Base-by-base conservation (phyloP, 345 rosid genomes). In the Eucalyptus polyanthemos region DNA sequence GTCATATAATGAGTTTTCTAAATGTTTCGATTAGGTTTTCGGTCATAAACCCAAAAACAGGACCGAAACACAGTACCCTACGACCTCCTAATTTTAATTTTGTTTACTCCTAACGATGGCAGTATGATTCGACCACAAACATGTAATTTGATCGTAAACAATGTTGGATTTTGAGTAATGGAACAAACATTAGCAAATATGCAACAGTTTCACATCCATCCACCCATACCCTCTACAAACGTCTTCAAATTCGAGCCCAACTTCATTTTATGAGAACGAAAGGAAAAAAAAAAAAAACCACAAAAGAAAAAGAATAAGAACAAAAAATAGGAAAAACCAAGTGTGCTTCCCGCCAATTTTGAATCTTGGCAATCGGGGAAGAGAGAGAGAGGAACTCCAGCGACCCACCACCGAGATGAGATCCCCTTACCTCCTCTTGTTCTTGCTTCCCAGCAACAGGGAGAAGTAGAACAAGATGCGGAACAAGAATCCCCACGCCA, bases 401-500 rank as follows among this genome's bases (percentile, higher is more conserved):
- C 86, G 6, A 27, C 58, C 25, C 58, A 53, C 58, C 58, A 8
- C 25, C 58, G 58, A 53, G 58, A 53, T 21, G 58, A 53, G 87
- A 47, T 86, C 54, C 87, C 42, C 87, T 95, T 91, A 97, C 89
- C 95, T 93, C 86, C 99, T 91, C 94, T 98, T 98, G 93, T 96
- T 97, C 94, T 96, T 98, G 94, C 99, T 96, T 8, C 99, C 99
- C 50, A 98, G 90, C 89, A 97, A 91, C 92, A 98, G 91, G 27
- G 93, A 90, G 45, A 96, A 92, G 95, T 97, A 98, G 90, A 98
- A 98, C 90, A 98, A 91, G 88, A 94, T 88, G 94, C 99, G 93
- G 80, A 98, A 98, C 47, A 96, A 90, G 95, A 98, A 97, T 1
- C 99, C 99, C 94, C 96, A 97, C 15, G 95, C 99, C 37, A 97